Conservation (phyloP, 1,284 basidiomycete species). For the Coniferiporia weirii region DNA sequence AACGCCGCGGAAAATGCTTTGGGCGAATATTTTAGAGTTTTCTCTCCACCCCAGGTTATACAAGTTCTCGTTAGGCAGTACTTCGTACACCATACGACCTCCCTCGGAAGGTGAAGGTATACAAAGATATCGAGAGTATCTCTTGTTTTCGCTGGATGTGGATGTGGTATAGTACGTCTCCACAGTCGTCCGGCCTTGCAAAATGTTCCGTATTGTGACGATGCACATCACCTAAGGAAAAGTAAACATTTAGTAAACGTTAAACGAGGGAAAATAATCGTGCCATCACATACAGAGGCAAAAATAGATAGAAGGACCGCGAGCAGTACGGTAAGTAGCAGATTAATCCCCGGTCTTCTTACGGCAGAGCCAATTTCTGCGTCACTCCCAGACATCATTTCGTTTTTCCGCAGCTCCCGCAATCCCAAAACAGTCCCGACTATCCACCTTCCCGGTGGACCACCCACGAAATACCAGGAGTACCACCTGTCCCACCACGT, state of each 20-base stretch:
- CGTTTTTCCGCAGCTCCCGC: constrained; percentile 26
- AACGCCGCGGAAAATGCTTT: constrained; percentile 21
- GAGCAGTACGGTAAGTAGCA: constrained; percentile 26
- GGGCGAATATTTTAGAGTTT: constrained; percentile 30
- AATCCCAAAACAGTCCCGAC: constrained; percentile 40
- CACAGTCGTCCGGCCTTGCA: constrained; percentile 32
- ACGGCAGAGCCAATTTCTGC: constrained; percentile 26
- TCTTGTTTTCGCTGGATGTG: background rate
- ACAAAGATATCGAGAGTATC: constrained; percentile 7
- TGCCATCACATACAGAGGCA: constrained; percentile 31
- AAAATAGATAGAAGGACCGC: constrained; percentile 31
- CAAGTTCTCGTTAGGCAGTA: constrained; percentile 31
- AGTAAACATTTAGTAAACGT: background rate
- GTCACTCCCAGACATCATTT: constrained; percentile 7
- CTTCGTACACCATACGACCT: constrained; percentile 13
- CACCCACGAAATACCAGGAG: constrained; percentile 46
- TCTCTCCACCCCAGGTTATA: constrained; percentile 38
- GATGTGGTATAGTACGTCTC: constrained; percentile 24
- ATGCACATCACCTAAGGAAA: constrained; percentile 26
- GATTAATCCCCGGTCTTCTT: constrained; percentile 35
- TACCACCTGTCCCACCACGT: constrained; percentile 47
- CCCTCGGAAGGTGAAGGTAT: background rate
- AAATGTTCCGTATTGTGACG: constrained; percentile 26
- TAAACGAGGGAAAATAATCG: background rate
- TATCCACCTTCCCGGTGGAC: constrained; percentile 43